Evolutionary conservation across 148 eudicot genomes (phyloP), one percentile per base, ranked within the genome.

Genomic region (Heliosperma pusillum): DNA sequence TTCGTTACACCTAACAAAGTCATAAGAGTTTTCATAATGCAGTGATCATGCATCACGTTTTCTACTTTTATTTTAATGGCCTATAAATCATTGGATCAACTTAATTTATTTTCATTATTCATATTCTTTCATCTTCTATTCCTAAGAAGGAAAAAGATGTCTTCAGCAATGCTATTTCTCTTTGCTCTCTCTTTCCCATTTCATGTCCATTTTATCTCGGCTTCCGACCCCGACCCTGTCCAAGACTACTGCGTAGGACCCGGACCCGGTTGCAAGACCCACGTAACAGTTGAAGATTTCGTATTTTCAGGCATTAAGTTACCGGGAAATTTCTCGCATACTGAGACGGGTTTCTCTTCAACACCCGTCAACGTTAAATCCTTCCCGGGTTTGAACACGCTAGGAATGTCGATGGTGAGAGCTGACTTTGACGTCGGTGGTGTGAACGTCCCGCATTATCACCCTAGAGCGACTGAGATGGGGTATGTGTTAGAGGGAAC

Each of bases 391-490:
- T 76, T 89, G 7, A 88, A 89, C 91, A 93, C 93, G 3, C 83
- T 86, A 2, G 98, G 97, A 4, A 79, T 88, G 88, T 86, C 98
- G 0, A 63, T 94, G 13, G 97, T 87, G 0, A 78, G 97, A 1
- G 97, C 98, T 0, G 93, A 94, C 55, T 85, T 93, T 9, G 87
- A 80, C 0, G 55, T 66, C 0, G 97, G 91, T 0, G 91, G 91
- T 0, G 70, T 93, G 2, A 91, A 89, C 57, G 87, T 83, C 21
- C 97, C 98, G 0, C 98, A 91, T 81, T 86, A 81, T 56, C 98
- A 93, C 42, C 98, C 98, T 0, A 77, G 98, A 72, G 97, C 98
- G 10, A 89, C 98, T 0, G 98, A 93, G 77, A 73, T 81, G 5
- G 94, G 88, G 0, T 89, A 82, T 21, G 97, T 89, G 65, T 70